Evolutionary conservation across 2,329 filamentous ascomycete genomes (phyloP).

Genomic region (Periglandula ipomoeae): DNA sequence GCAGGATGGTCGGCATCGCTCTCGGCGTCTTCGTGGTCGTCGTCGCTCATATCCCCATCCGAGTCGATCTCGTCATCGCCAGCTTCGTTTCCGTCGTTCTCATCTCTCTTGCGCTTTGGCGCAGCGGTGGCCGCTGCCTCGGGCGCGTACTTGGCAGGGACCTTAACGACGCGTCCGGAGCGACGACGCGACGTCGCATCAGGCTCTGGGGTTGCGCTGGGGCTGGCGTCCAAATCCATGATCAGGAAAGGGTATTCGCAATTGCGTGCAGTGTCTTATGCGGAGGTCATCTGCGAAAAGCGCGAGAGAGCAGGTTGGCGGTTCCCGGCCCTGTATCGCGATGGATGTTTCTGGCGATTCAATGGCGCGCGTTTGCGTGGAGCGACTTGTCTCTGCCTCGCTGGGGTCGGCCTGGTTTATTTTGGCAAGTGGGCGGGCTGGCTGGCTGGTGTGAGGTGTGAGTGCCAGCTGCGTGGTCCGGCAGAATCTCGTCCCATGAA

Average conservation of each 20-base stretch:
- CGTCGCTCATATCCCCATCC: slow-evolving; percentile 34
- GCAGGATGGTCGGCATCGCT: slow-evolving; percentile 33
- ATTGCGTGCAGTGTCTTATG: slow-evolving; percentile 7
- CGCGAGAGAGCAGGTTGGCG: slow-evolving; percentile 3
- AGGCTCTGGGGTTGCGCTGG: slow-evolving; percentile 29
- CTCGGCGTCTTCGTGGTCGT: slow-evolving; percentile 30
- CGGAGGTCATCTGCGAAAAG: slow-evolving; percentile 12
- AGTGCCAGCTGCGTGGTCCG: neutral
- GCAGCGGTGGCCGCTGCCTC: slow-evolving; percentile 31
- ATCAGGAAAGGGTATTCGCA: slow-evolving; percentile 10
- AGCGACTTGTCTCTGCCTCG: slow-evolving; percentile 1
- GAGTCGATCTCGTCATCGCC: slow-evolving; percentile 39
- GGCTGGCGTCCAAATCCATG: slow-evolving; percentile 10
- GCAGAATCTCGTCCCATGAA: slow-evolving; percentile 2
- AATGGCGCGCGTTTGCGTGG: slow-evolving; percentile 10
- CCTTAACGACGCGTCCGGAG: slow-evolving; percentile 58
- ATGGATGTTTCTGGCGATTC: slow-evolving; percentile 6
- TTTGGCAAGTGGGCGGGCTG: slow-evolving; percentile 6
- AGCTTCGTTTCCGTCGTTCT: slow-evolving; percentile 37
- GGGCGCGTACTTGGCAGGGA: slow-evolving; percentile 50
- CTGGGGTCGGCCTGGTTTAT: slow-evolving; percentile 4
- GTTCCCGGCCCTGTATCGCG: slow-evolving; percentile 3
- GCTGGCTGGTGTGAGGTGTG: neutral
- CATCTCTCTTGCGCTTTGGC: slow-evolving; percentile 50
- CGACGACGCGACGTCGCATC: slow-evolving; percentile 50